Percentiles rank a stretch among this genome's conserved stretches.
phyloP scores from a whole-genome alignment of 1,284 basidiomycete species.

The Melampsora americana region DNA sequence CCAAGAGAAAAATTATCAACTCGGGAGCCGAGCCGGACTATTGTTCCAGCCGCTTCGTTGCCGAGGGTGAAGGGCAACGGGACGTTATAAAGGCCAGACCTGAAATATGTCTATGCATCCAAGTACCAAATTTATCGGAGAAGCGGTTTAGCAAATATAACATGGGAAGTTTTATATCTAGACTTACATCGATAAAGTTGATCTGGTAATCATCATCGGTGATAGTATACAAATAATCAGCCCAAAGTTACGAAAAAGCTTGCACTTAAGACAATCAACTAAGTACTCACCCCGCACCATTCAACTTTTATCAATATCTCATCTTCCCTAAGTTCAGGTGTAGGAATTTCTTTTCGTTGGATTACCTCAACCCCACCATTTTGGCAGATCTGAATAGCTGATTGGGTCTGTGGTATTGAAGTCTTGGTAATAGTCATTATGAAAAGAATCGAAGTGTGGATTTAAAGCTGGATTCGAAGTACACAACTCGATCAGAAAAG shows the following conservation, averaged over 20 bases:
- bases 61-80: constrained; percentile 72
- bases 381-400: constrained; percentile 59
- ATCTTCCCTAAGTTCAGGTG: constrained; percentile 64
- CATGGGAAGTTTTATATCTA: constrained; percentile 47
- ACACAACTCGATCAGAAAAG: too few relatives aligned
- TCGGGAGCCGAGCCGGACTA: constrained; percentile 65
- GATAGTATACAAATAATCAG: background rate
- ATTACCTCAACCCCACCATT: constrained; percentile 76
- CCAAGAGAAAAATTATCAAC: constrained; percentile 51
- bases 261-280: background rate
- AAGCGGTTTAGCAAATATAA: constrained; percentile 44
- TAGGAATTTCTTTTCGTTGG: constrained; percentile 63
- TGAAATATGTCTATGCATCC: constrained; percentile 48
- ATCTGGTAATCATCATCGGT: constrained; percentile 43
- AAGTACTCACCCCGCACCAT: constrained; percentile 11
- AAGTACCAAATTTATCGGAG: background rate
- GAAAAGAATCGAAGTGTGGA: too few relatives aligned
- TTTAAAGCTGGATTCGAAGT: too few relatives aligned
- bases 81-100: constrained; percentile 58
- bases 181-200: constrained; percentile 70
- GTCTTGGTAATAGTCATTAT: background rate
- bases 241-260: background rate
- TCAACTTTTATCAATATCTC: constrained; percentile 76
- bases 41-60: constrained; percentile 71
- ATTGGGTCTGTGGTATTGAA: constrained; percentile 57